Conservation (phyloP, 179 eudicot genomes). For the Gypsophila paniculata region DNA sequence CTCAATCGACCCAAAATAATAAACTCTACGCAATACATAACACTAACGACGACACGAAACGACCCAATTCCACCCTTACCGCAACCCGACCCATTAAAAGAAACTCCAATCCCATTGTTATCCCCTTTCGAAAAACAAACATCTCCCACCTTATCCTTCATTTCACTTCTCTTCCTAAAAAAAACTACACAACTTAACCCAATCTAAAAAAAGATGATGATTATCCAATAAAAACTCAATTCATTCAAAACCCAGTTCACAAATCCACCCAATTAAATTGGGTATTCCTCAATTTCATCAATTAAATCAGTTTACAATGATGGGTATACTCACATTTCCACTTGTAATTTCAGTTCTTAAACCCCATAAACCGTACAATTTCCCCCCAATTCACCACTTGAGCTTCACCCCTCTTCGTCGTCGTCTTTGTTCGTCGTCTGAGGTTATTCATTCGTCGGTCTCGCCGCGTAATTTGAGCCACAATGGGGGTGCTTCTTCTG, state of each 20-base stretch:
- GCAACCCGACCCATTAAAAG: too few relatives aligned
- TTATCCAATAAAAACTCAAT: constrained; percentile 4
- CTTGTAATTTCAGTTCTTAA: constrained; percentile 57
- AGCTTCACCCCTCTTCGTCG: constrained; percentile 24
- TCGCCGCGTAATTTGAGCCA: constrained; percentile 13
- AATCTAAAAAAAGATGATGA: not conserved
- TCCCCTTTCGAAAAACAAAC: too few relatives aligned
- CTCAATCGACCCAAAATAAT: too few relatives aligned
- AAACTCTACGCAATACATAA: too few relatives aligned
- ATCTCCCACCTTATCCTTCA: not conserved
- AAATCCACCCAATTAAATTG: not conserved
- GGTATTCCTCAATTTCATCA: not conserved
- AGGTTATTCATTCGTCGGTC: constrained; percentile 22
- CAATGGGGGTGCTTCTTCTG: constrained; percentile 29
- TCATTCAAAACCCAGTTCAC: constrained; percentile 9
- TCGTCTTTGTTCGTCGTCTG: constrained; percentile 29
- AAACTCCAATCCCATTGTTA: too few relatives aligned
- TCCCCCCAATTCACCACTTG: constrained; percentile 28
- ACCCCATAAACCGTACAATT: constrained; percentile 50
- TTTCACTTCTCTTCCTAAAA: not conserved
- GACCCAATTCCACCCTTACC: too few relatives aligned
- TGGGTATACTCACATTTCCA: constrained; percentile 73
- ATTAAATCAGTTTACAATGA: constrained; percentile 11
- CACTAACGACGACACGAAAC: too few relatives aligned
- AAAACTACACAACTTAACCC: not conserved